Evolutionary conservation across 2,329 filamentous ascomycete species (phyloP), one percentile per base, ranked within the genome.

Genomic region (Colletotrichum camelliae): DNA sequence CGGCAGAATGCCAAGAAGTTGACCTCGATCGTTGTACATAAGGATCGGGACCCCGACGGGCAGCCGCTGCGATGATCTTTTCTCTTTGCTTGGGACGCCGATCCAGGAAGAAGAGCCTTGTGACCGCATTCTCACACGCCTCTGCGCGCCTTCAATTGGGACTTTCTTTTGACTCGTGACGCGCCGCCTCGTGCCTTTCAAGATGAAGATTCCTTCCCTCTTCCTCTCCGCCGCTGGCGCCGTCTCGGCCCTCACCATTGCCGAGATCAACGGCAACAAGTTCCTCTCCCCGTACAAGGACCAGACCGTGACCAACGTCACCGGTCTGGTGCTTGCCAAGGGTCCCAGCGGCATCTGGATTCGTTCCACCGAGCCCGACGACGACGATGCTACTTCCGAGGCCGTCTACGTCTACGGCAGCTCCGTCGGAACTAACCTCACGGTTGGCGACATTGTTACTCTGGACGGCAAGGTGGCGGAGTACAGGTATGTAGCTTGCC

Each of bases 251-350:
- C 78, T 89, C 71, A 88, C 88, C 74, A 91, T 93, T 79, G 86
- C 88, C 74, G 86, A 92, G 79, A 94, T 94, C 87, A 94, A 94
- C 79, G 93, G 93, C 78, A 88, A 91, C 80, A 87, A 83, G 27
- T 94, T 90, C 83, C 82, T 94, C 64, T 94, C 93, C 18, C 89
- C 92, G 0, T 90, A 90, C 81, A 86, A 86, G 10, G 89, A 89
- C 65, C 84, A 91, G 81, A 84, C 83, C 8, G 90, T 94, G 67
- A 88, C 87, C 27, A 89, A 89, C 72, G 87, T 95, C 72, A 88
- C 88, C 39, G 93, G 93, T 48, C 84, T 94, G 13, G 88, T 95
- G 18, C 93, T 92, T 21, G 93, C 92, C 39, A 92, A 91, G 80
- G 88, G 89, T 0, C 87, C 89, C 16, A 87, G 86, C 75, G 93